These are phyloP conservation scores for Plasmodium yoelii DNA, from an alignment of 169 alveolate species.

Conservation along the genomic window DNA sequence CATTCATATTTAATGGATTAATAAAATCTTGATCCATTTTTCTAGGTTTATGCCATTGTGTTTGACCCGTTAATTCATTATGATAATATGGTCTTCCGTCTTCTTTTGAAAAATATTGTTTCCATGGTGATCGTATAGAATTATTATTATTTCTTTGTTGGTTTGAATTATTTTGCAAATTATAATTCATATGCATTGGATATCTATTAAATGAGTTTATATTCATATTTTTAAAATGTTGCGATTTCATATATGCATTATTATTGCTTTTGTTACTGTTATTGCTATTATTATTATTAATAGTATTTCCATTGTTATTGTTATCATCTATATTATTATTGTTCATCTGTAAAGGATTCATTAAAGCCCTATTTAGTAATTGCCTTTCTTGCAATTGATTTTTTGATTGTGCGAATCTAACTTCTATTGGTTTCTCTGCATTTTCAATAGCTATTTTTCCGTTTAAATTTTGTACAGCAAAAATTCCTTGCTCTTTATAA, in stretches of 20 bases:
- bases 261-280: conserved; percentile 42
- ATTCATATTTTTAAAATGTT: conserved; percentile 59
- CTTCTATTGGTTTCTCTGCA: conserved; percentile 90
- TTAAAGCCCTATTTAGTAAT: conserved; percentile 33
- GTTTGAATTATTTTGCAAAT: conserved; percentile 38
- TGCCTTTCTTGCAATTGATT: conserved; percentile 72
- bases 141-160: conserved; percentile 39
- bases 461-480: conserved; percentile 86
- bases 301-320: neutral
- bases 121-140: conserved; percentile 37
- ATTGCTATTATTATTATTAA: conserved; percentile 1
- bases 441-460: conserved; percentile 88
- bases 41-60: conserved; percentile 94
- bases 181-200: conserved; percentile 62
- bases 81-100: conserved; percentile 90
- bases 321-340: conserved; percentile 3
- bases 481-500: conserved; percentile 91
- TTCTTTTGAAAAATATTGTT: conserved; percentile 71
- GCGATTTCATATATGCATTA: conserved; percentile 29
- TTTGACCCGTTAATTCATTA: conserved; percentile 88
- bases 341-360: conserved; percentile 39
- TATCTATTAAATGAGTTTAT: conserved; percentile 39
- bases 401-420: conserved; percentile 90
- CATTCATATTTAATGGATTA: conserved; percentile 61
- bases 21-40: conserved; percentile 83